Conservation (phyloP, 768 basidiomycete genomes). For the Lyophyllum atratum region DNA sequence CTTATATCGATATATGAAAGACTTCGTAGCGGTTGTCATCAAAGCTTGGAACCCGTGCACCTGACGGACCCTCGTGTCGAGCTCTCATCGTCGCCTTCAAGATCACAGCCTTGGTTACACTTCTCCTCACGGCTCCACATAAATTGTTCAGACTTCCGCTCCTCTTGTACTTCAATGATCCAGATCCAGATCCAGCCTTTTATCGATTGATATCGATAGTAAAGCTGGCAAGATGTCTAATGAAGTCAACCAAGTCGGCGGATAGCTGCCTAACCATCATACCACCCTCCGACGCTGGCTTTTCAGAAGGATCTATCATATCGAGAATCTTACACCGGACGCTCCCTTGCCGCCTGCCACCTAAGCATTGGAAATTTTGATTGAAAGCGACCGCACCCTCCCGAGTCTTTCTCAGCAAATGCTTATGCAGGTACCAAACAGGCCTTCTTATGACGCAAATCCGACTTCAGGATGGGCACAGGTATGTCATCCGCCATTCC, state of each 20-base stretch:
- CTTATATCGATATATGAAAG: too few species aligned
- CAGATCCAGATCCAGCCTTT: too few species aligned
- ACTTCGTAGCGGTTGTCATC: too few species aligned
- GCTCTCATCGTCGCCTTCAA: too few species aligned
- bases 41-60: too few species aligned
- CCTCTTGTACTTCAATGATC: too few species aligned
- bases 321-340: background rate
- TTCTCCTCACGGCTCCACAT: too few species aligned
- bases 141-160: too few species aligned
- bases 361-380: slow-evolving; percentile 6
- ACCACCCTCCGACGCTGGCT: slow-evolving; percentile 6
- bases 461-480: slow-evolving; percentile 6
- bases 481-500: background rate
- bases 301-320: background rate
- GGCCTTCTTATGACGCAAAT: slow-evolving; percentile 9
- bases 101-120: too few species aligned
- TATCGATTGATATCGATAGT: too few species aligned
- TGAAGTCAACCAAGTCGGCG: background rate
- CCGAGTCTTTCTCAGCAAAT: slow-evolving; percentile 10
- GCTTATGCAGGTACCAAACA: slow-evolving; percentile 13
- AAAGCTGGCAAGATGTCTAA: too few species aligned
- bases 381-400: slow-evolving; percentile 6
- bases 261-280: slow-evolving; percentile 11
- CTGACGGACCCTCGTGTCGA: too few species aligned
- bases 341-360: slow-evolving; percentile 4